phyloP scores from a whole-genome alignment of 495 filamentous ascomycete genomes.

The Daldinia loculata region DNA sequence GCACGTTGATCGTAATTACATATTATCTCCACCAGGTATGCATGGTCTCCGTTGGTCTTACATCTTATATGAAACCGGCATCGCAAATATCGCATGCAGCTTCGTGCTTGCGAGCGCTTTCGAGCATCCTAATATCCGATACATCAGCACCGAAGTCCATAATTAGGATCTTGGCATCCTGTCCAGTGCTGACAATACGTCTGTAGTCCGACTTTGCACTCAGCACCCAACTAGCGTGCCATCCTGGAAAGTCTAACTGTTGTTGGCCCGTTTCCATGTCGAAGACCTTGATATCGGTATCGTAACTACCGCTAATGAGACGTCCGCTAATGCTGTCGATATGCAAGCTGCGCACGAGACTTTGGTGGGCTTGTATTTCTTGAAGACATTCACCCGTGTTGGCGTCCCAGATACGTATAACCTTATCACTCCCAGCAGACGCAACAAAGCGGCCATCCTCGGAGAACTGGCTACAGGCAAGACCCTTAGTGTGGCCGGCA shows the following conservation, averaged over 20 bases:
- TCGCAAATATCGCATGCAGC: conserved; percentile 38
- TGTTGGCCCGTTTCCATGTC: conserved; percentile 78
- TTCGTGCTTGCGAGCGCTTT: conserved; percentile 50
- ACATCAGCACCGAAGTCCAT: conserved; percentile 82
- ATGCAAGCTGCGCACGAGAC: conserved; percentile 86
- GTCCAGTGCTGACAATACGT: conserved; percentile 89
- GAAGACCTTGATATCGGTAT: conserved; percentile 91
- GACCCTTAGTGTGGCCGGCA: conserved; percentile 81
- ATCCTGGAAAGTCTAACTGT: conserved; percentile 80
- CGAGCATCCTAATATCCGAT: conserved; percentile 61
- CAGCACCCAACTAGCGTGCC: conserved; percentile 95
- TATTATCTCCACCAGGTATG: conserved; percentile 17
- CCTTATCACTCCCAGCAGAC: conserved; percentile 90
- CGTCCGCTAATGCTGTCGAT: conserved; percentile 84
- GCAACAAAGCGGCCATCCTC: conserved; percentile 89
- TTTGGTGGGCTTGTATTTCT: conserved; percentile 78
- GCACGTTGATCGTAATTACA: conserved; percentile 17
- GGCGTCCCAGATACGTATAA: conserved; percentile 94
- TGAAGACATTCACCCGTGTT: conserved; percentile 84
- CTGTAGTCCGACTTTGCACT: conserved; percentile 95
- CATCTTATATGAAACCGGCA: conserved; percentile 42
- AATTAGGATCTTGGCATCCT: conserved; percentile 90
- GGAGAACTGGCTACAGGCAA: conserved; percentile 95
- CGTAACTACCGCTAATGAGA: conserved; percentile 90
- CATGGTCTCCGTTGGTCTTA: neutral